Evolutionary conservation across 2,329 filamentous ascomycete species (phyloP).

Genomic region (Aspergillus candidus): DNA sequence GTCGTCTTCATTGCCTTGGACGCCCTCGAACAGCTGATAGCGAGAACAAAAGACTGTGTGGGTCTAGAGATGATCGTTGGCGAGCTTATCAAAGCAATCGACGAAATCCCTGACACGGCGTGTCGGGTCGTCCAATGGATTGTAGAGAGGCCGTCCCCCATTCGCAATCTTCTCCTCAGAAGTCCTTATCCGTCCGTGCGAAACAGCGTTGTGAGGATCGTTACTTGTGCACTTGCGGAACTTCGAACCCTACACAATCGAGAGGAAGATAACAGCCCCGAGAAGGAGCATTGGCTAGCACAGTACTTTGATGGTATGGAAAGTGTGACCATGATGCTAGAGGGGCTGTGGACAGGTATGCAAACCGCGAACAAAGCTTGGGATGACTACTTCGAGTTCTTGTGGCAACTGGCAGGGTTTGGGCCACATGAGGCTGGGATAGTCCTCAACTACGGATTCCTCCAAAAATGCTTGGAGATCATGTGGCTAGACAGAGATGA

Average conservation of each 20-base stretch:
- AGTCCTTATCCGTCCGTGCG: conserved; percentile 55
- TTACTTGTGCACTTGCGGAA: conserved; percentile 49
- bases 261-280: conserved; percentile 17
- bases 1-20: conserved; percentile 42
- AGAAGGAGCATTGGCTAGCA: conserved; percentile 20
- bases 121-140: conserved; percentile 59
- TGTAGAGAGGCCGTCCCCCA: conserved; percentile 46
- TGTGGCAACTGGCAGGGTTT: conserved; percentile 59
- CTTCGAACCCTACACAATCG: conserved; percentile 42
- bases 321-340: conserved; percentile 44
- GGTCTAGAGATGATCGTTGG: conserved; percentile 54
- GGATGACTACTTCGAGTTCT: conserved; percentile 69
- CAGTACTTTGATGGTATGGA: conserved; percentile 27
- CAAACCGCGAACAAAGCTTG: conserved; percentile 60
- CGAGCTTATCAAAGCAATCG: conserved; percentile 48
- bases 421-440: conserved; percentile 53
- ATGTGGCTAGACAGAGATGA: conserved; percentile 54
- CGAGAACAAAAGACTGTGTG: conserved; percentile 62
- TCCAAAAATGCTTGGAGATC: conserved; percentile 54
- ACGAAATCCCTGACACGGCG: conserved; percentile 51
- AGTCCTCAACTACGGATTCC: conserved; percentile 57
- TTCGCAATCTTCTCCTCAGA: conserved; percentile 61
- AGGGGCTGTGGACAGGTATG: conserved; percentile 56
- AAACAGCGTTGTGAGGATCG: conserved; percentile 44
- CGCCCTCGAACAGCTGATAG: conserved; percentile 70